Evolutionary conservation across 2,329 filamentous ascomycete species (phyloP), one percentile per base, ranked within the genome.

Genomic region (Verruconis gallopava): DNA sequence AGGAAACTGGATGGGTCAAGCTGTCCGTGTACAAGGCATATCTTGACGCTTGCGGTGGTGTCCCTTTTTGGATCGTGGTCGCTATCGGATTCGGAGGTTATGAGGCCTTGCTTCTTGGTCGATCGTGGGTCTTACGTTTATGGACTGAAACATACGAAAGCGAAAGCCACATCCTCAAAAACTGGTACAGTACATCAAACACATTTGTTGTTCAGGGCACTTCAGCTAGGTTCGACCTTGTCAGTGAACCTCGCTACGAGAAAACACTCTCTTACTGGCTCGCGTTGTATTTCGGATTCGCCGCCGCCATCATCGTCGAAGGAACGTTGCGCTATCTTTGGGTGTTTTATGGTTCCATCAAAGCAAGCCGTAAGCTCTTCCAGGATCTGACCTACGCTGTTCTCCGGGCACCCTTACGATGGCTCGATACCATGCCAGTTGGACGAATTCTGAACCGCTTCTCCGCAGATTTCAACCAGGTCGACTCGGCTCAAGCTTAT

Each of bases 401-500:
- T 9, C 66, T 89, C 3, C 73, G 79, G 14, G 77, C 82, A 4
- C 82, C 81, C 1, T 65, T 88, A 4, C 37, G 47, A 32, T 55
- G 50, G 51, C 68, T 89, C 28, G 83, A 89, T 53, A 88, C 82
- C 0, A 78, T 85, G 0, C 84, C 84, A 0, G 66, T 85, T 1
- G 83, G 83, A 2, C 73, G 83, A 36, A 74, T 88, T 28, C 65
- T 88, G 15, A 89, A 89, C 59, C 72, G 83, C 2, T 85, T 88
- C 56, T 85, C 81, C 0, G 68, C 79, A 3, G 83, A 89, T 58
- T 86, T 89, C 57, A 75, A 79, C 50, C 70, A 77, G 32, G 72
- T 88, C 38, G 83, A 89, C 37, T 43, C 44, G 14, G 21, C n/a
- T 14, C 21, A 47, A 13, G 45, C 45, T 18, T 34, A 39, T 12